phyloP scores from a whole-genome alignment of 2,329 filamentous ascomycete genomes.

The Fusarium agapanthi region DNA sequence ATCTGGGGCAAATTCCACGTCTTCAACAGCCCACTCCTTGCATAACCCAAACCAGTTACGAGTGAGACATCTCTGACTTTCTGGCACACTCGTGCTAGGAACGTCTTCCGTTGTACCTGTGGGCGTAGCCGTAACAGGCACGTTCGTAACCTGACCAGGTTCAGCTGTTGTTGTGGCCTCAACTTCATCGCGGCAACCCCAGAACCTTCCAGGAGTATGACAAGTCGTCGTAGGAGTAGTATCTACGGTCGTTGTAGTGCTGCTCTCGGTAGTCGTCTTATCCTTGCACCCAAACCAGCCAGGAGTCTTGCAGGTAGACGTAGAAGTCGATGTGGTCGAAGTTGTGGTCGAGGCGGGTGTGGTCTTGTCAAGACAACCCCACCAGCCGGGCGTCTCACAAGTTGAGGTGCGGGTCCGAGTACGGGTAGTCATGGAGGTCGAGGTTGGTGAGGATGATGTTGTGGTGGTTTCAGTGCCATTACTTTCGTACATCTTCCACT shows the following conservation, averaged over 20 bases:
- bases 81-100: conserved; percentile 35
- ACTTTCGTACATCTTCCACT: conserved; percentile 95
- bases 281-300: conserved; percentile 75
- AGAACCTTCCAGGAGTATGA: conserved; percentile 63
- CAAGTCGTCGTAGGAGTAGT: conserved; percentile 50
- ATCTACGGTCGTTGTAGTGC: conserved; percentile 44
- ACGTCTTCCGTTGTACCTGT: conserved; percentile 42
- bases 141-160: conserved; percentile 42
- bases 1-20: conserved; percentile 41
- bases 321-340: conserved; percentile 57
- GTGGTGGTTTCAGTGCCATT: conserved; percentile 84
- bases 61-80: conserved; percentile 46
- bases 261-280: conserved; percentile 47
- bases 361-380: conserved; percentile 77
- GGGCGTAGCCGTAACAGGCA: conserved; percentile 45
- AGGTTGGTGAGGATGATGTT: conserved; percentile 58
- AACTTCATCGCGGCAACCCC: conserved; percentile 61
- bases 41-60: conserved; percentile 55
- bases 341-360: conserved; percentile 56
- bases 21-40: conserved; percentile 47
- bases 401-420: conserved; percentile 84
- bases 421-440: conserved; percentile 64
- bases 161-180: conserved; percentile 46
- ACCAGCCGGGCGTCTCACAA: conserved; percentile 93
- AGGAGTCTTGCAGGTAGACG: conserved; percentile 67